Percentiles rank a stretch among this genome's conserved stretches.
These are phyloP conservation scores for Rhodotorula sp. DNA, from an alignment of 1,284 basidiomycete genomes.

Conservation along the genomic window DNA sequence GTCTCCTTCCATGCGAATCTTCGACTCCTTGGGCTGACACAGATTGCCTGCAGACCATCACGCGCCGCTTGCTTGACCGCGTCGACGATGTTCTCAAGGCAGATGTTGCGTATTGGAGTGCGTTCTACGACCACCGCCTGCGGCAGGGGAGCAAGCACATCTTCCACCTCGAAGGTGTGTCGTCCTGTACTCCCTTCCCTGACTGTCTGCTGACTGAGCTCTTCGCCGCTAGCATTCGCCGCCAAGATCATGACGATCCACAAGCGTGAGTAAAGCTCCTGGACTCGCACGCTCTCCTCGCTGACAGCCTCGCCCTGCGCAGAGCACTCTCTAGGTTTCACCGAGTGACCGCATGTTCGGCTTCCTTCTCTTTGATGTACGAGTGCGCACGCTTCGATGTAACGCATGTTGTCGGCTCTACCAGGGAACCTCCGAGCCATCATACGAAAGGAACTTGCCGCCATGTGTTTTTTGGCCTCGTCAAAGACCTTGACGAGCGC, in stretches of 20 bases:
- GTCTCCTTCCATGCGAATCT: background rate
- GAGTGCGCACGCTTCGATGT: too few relatives aligned
- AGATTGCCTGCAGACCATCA: slow-evolving; percentile 66
- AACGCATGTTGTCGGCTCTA: too few relatives aligned
- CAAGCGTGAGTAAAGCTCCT: slow-evolving; percentile 27
- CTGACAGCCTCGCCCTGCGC: background rate
- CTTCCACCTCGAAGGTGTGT: slow-evolving; percentile 74
- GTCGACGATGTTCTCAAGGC: slow-evolving; percentile 85
- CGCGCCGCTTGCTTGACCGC: slow-evolving; percentile 76
- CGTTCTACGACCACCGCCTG: slow-evolving; percentile 91
- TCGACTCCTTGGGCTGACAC: background rate
- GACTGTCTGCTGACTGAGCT: background rate
- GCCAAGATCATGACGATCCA: slow-evolving; percentile 46
- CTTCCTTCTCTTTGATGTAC: too few relatives aligned
- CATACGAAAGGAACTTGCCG: too few relatives aligned
- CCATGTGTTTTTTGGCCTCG: too few relatives aligned
- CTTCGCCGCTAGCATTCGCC: slow-evolving; percentile 39
- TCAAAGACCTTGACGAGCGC: too few relatives aligned
- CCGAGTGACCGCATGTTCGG: too few relatives aligned
- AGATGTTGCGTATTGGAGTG: slow-evolving; percentile 93
- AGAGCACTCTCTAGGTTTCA: slow-evolving; percentile 8
- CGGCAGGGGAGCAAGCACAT: slow-evolving; percentile 89
- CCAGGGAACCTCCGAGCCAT: too few relatives aligned
- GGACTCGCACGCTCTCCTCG: too few relatives aligned
- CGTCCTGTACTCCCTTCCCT: too few relatives aligned